Evolutionary conservation across 345 rosid species (phyloP).

Genomic region (Dipteronia sinensis): DNA sequence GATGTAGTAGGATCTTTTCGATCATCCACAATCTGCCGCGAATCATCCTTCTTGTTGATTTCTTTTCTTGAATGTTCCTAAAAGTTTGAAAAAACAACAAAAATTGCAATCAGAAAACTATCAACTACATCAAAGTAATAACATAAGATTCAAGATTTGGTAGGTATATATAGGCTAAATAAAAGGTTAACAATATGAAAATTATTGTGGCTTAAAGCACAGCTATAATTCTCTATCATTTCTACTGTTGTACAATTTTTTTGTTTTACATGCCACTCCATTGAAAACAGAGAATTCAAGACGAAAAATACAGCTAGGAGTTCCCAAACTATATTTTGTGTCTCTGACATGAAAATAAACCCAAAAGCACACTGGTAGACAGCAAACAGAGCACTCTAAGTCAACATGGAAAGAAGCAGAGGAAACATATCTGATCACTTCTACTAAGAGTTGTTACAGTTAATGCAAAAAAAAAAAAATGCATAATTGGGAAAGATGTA

Average conservation of each 20-base stretch:
- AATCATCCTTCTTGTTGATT: constrained; percentile 21
- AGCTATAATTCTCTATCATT: background rate
- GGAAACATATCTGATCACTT: background rate
- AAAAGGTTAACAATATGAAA: background rate
- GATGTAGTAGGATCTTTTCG: constrained; percentile 26
- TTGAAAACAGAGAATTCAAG: background rate
- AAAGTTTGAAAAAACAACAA: background rate
- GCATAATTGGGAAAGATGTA: background rate
- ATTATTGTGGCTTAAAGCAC: background rate
- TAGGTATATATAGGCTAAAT: background rate
- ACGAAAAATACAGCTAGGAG: background rate
- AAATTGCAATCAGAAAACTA: constrained; percentile 20
- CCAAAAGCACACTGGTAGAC: background rate
- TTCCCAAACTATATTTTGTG: background rate
- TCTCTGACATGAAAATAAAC: background rate
- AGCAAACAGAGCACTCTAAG: background rate
- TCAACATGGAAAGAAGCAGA: background rate
- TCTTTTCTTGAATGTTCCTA: constrained; percentile 31
- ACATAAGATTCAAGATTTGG: background rate
- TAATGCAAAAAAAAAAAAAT: background rate
- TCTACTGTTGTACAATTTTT: background rate
- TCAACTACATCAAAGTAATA: background rate
- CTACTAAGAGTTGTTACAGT: background rate
- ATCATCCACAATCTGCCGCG: constrained; percentile 22
- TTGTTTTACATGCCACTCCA: background rate